These are phyloP conservation scores for Flaveria floridana DNA, from an alignment of 140 eudicot genomes.

Conservation along the genomic window DNA sequence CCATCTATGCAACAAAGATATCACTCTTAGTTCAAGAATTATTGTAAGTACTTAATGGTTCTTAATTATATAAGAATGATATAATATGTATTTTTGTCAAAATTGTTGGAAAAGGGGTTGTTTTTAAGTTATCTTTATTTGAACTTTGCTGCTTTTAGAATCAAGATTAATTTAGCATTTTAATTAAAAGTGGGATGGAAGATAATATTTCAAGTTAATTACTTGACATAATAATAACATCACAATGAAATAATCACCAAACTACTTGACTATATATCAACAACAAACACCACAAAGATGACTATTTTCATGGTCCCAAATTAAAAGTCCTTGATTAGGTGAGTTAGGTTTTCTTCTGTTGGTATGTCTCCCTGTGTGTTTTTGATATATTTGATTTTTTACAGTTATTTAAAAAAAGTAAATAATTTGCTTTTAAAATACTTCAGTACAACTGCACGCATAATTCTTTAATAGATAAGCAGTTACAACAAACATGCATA, in stretches of 20 bases:
- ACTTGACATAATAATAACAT: background rate
- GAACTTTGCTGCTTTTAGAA: slow-evolving; percentile 35
- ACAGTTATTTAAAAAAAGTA: background rate
- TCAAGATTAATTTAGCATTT: slow-evolving; percentile 13
- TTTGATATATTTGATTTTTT: background rate
- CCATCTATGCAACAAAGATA: slow-evolving; percentile 39
- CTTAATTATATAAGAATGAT: background rate
- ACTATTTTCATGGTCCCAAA: background rate
- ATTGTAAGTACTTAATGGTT: slow-evolving; percentile 44
- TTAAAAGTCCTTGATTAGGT: slow-evolving; percentile 20
- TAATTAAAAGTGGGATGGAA: background rate
- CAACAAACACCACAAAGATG: background rate
- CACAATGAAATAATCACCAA: background rate
- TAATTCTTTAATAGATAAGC: background rate
- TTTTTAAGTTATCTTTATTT: slow-evolving; percentile 12
- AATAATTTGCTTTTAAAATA: slow-evolving; percentile 8
- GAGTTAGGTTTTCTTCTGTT: slow-evolving; percentile 10
- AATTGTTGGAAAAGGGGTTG: slow-evolving; percentile 9
- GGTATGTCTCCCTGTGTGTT: background rate
- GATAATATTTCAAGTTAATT: background rate
- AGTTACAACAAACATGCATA: background rate
- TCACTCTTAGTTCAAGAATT: slow-evolving; percentile 41
- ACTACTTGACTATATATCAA: slow-evolving; percentile 2
- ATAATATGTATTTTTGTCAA: slow-evolving; percentile 11
- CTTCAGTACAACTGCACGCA: background rate